These are phyloP conservation scores for Pyrenula massariospora DNA, from an alignment of 495 filamentous ascomycete genomes.

Conservation along the genomic window DNA sequence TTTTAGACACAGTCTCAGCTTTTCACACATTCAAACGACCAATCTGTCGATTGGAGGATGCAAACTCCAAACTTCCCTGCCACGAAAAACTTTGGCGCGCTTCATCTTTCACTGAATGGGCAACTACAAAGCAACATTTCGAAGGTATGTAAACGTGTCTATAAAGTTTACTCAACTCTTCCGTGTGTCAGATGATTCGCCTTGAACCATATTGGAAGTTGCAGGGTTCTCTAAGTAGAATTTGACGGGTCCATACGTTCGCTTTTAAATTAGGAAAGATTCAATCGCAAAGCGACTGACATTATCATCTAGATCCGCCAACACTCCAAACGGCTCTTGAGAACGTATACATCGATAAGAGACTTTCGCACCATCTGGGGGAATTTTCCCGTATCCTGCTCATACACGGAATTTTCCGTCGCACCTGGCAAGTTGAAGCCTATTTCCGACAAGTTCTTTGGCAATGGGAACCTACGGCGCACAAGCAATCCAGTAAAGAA, in stretches of 20 bases:
- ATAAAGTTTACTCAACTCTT: too few species aligned
- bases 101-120: slow-evolving; percentile 8
- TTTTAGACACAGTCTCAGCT: slow-evolving; percentile 33
- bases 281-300: too few species aligned
- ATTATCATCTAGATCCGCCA: slow-evolving; percentile 19
- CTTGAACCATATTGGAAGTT: too few species aligned
- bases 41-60: slow-evolving; percentile 27
- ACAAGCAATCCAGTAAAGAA: slow-evolving; percentile 25
- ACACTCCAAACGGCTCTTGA: slow-evolving; percentile 33
- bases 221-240: too few species aligned
- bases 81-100: slow-evolving; percentile 36
- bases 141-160: too few species aligned
- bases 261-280: too few species aligned
- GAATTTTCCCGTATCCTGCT: slow-evolving; percentile 36
- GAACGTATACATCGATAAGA: slow-evolving; percentile 38
- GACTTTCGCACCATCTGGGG: slow-evolving; percentile 23
- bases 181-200: too few species aligned
- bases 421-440: slow-evolving; percentile 38
- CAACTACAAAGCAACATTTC: neutral
- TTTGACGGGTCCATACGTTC: too few species aligned
- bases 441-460: slow-evolving; percentile 34
- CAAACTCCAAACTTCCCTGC: slow-evolving; percentile 25
- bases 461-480: slow-evolving; percentile 36
- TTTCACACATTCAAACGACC: slow-evolving; percentile 29
- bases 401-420: slow-evolving; percentile 37